These are phyloP conservation scores for Schizophyllum commune DNA, from an alignment of 1,284 basidiomycete genomes.

Conservation along the genomic window DNA sequence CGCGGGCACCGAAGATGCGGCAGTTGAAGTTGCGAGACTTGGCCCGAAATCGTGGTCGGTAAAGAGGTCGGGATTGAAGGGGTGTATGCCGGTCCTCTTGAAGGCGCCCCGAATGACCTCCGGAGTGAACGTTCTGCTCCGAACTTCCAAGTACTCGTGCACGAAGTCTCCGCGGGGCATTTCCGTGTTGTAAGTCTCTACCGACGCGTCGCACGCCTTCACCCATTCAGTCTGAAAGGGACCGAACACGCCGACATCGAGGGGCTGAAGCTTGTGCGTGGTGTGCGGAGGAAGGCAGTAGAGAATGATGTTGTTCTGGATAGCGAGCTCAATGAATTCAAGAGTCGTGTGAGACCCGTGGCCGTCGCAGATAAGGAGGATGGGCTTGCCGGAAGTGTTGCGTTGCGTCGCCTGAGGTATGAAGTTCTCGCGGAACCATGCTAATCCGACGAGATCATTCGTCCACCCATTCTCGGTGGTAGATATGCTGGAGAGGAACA, in stretches of 20 bases:
- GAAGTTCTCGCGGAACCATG: slow-evolving; percentile 24
- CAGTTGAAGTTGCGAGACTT: not conserved
- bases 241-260: slow-evolving; percentile 14
- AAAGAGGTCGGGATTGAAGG: slow-evolving; percentile 8
- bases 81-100: slow-evolving; percentile 18
- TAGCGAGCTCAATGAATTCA: slow-evolving; percentile 8
- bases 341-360: slow-evolving; percentile 14
- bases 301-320: slow-evolving; percentile 10
- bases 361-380: slow-evolving; percentile 17
- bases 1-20: not conserved
- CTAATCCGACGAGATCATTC: slow-evolving; percentile 16
- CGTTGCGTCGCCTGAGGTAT: slow-evolving; percentile 15
- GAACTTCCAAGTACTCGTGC: slow-evolving; percentile 18
- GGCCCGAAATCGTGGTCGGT: slow-evolving; percentile 4
- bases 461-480: slow-evolving; percentile 28
- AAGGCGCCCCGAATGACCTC: slow-evolving; percentile 19
- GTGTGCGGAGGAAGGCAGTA: slow-evolving; percentile 14
- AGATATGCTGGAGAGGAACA: slow-evolving; percentile 5
- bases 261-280: slow-evolving; percentile 15
- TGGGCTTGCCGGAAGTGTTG: slow-evolving; percentile 8
- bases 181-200: slow-evolving; percentile 1
- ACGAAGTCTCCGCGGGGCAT: slow-evolving; percentile 26
- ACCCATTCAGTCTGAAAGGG: slow-evolving; percentile 9
- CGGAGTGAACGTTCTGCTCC: slow-evolving; percentile 14
- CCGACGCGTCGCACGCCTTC: slow-evolving; percentile 1